Evolutionary conservation across 176 grass and related monocot species (phyloP).

Genomic region (Triticum urartu): DNA sequence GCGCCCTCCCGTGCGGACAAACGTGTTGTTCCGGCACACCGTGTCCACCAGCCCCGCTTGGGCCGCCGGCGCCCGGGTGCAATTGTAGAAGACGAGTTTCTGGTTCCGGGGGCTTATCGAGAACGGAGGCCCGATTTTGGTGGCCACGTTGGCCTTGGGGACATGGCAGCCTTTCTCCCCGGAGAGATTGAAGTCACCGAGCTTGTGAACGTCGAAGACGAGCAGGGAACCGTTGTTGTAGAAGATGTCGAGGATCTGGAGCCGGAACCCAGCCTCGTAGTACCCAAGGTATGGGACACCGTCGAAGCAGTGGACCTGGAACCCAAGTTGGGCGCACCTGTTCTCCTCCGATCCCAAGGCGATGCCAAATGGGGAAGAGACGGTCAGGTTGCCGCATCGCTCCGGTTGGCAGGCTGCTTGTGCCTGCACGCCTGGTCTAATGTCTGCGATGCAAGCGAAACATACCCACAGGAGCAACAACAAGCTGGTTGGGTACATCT

Average conservation of each 20-base stretch:
- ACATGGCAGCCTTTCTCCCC: neutral
- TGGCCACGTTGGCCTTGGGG: neutral
- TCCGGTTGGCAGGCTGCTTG: neutral
- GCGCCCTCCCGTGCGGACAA: neutral
- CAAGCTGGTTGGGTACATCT: too few species aligned
- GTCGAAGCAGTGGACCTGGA: neutral
- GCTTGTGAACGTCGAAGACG: neutral
- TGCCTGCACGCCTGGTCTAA: too few species aligned
- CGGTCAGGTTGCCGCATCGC: neutral
- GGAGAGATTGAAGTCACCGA: neutral
- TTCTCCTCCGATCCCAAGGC: neutral
- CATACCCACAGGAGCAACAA: too few species aligned
- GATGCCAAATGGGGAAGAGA: neutral
- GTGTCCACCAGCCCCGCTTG: neutral
- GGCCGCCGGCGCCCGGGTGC: neutral
- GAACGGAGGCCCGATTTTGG: constrained; percentile 4
- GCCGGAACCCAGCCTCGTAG: rapidly evolving
- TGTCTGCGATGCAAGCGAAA: too few species aligned
- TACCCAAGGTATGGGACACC: neutral
- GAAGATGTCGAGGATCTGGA: constrained; percentile 9
- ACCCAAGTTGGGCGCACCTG: rapidly evolving
- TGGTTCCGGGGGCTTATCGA: neutral
- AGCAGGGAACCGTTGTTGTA: neutral
- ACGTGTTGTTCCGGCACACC: neutral
- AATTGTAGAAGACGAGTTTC: constrained; percentile 33